Base-by-base conservation (phyloP, 495 filamentous ascomycete genomes). In the Xylaria sp. region DNA sequence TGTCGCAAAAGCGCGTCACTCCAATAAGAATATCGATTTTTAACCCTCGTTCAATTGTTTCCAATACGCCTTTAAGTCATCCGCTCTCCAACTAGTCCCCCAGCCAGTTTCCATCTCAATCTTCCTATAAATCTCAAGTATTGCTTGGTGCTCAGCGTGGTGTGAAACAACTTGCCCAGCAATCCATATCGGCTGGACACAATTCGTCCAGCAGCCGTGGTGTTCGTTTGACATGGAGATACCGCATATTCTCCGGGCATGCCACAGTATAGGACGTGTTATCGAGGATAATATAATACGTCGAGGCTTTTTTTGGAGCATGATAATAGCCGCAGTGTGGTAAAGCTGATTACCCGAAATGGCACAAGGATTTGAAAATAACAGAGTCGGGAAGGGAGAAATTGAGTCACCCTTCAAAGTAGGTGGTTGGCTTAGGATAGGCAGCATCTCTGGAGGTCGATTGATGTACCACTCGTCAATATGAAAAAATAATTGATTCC, bases 81-180 rank as follows among this genome's bases (percentile, higher is more conserved):
- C 57, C 7, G 57, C 57, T 21, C 57, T 33, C 57, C 57, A 61
- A 40, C 40, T 61, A 1, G 57, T 35, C 19, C 57, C 33, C 57
- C 57, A 61, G 35, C 57, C 57, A 12, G 57, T 61, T 0, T 61
- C 33, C n/a, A 40, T 61, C 57, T 61, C 57, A 61, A 61, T 61
- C 40, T 6, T 40, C 57, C 19, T 35, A 26, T 61, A 61, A 40
- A 61, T 61, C 21, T 61, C 57, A 35, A 61, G 57, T 11, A 61
- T 61, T 2, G 57, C 57, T 21, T 41, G 57, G n/a, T 61, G 57
- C 14, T 61, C 57, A 12, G 33, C 40, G 1, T 33, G 57, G 21
- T 61, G 57, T 11, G 57, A 61, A 33, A 61, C 40, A n/a, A 61
- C 19, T 37, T 61, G 40, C 6, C 57, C 57, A 4, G 57, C 57